Conservation (phyloP, 2,329 filamentous ascomycete species). For the Colletotrichum tropicicola region DNA sequence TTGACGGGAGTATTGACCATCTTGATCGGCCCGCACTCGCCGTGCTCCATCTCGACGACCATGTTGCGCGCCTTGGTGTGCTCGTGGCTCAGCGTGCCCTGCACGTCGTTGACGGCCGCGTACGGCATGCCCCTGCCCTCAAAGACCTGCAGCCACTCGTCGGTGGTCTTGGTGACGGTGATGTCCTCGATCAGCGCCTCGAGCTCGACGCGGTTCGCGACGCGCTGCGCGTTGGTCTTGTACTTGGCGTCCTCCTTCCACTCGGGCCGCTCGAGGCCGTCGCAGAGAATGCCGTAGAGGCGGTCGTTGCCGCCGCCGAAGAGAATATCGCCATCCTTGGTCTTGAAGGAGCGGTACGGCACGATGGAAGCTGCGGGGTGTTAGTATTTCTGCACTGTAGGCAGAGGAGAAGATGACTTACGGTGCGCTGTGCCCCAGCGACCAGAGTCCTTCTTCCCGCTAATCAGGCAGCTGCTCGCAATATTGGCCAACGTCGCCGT, state of each 20-base stretch:
- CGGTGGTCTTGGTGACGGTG: conserved; percentile 80
- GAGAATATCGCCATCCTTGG: conserved; percentile 75
- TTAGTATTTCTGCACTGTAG: too few relatives aligned
- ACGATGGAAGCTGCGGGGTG: conserved; percentile 84
- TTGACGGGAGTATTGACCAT: conserved; percentile 96
- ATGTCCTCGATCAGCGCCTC: conserved; percentile 82
- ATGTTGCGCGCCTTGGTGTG: conserved; percentile 88
- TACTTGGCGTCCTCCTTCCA: conserved; percentile 70
- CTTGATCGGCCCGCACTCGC: conserved; percentile 83
- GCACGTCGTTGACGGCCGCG: conserved; percentile 92
- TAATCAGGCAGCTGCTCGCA: conserved; percentile 89
- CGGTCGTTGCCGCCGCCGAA: conserved; percentile 78
- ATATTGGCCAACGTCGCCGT: conserved; percentile 96
- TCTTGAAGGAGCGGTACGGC: conserved; percentile 87
- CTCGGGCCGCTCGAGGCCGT: conserved; percentile 64
- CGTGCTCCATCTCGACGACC: conserved; percentile 89
- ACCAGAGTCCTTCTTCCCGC: conserved; percentile 85
- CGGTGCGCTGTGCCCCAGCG: conserved; percentile 97
- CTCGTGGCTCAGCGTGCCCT: conserved; percentile 82
- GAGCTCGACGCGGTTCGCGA: conserved; percentile 77
- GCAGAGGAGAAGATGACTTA: conserved; percentile 48
- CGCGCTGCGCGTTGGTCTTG: conserved; percentile 68
- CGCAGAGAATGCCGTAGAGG: conserved; percentile 72
- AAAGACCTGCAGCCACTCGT: conserved; percentile 86
- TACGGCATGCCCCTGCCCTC: conserved; percentile 93